Evolutionary conservation across 2,329 filamentous ascomycete genomes (phyloP).

Genomic region (Sporothrix luriei): DNA sequence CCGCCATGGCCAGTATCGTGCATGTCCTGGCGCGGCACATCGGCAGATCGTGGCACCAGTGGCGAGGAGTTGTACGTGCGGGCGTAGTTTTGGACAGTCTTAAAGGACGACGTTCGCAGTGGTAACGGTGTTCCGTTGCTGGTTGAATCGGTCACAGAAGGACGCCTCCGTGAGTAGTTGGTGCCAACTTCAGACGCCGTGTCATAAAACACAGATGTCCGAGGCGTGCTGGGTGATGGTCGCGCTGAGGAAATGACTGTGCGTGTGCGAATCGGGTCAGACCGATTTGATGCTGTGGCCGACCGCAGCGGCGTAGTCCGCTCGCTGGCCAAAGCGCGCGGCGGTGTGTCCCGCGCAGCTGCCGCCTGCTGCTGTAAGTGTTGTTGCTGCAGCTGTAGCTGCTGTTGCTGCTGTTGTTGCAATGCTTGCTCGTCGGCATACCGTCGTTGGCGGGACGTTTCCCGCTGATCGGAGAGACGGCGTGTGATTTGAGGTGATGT

Average conservation of each 20-base stretch:
- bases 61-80: conserved; percentile 63
- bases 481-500: conserved; percentile 54
- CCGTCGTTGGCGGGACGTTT: conserved; percentile 49
- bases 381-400: background rate
- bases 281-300: conserved; percentile 17
- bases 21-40: conserved; percentile 40
- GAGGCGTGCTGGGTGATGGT: conserved; percentile 54
- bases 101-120: conserved; percentile 51
- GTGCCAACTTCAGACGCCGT: conserved; percentile 40
- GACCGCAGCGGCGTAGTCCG: conserved; percentile 44
- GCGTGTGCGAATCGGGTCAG: conserved; percentile 31
- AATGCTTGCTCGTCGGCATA: conserved; percentile 48
- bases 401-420: background rate
- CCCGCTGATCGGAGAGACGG: conserved; percentile 61
- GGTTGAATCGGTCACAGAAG: conserved; percentile 53
- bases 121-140: conserved; percentile 44
- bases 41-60: conserved; percentile 53
- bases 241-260: conserved; percentile 30
- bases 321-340: conserved; percentile 50
- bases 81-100: conserved; percentile 47
- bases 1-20: conserved; percentile 45
- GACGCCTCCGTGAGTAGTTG: conserved; percentile 44
- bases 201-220: conserved; percentile 54
- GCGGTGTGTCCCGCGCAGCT: conserved; percentile 47
- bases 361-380: conserved; percentile 42